Conservation (phyloP, 2,329 filamentous ascomycete species). For the Moelleriella libera region DNA sequence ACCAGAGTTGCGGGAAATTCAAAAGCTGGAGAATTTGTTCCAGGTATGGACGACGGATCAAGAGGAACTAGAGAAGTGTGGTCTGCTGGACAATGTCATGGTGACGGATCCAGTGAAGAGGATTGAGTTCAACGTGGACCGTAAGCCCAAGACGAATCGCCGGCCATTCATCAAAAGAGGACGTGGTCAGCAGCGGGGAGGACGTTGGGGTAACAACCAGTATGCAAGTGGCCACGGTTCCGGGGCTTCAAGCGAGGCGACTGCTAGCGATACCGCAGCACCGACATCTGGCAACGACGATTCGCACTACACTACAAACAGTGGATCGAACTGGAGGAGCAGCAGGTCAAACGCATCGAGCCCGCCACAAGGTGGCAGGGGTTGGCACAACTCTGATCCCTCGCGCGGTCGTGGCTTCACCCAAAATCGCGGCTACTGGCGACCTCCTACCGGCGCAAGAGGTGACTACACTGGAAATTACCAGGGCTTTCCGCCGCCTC, state of each 20-base stretch:
- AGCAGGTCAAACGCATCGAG: neutral
- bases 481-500: neutral
- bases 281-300: constrained; percentile 3
- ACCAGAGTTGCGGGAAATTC: constrained; percentile 45
- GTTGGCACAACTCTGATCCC: neutral
- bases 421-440: neutral
- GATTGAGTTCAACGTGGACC: constrained; percentile 48
- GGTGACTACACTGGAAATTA: neutral
- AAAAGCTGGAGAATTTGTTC: constrained; percentile 44
- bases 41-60: constrained; percentile 53
- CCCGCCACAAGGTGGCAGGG: neutral
- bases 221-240: neutral
- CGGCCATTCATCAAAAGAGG: constrained; percentile 11
- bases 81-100: constrained; percentile 45
- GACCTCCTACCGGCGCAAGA: neutral
- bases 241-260: constrained; percentile 1
- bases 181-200: constrained; percentile 11
- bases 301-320: constrained; percentile 1
- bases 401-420: neutral
- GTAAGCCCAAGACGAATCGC: constrained; percentile 22
- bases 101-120: constrained; percentile 51
- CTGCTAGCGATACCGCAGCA: neutral
- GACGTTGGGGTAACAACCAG: constrained; percentile 3
- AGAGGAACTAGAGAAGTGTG: constrained; percentile 41
- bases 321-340: neutral